These are phyloP conservation scores for Ogataea dorogensis DNA, from an alignment of 805 yeast genomes.

Conservation along the genomic window DNA sequence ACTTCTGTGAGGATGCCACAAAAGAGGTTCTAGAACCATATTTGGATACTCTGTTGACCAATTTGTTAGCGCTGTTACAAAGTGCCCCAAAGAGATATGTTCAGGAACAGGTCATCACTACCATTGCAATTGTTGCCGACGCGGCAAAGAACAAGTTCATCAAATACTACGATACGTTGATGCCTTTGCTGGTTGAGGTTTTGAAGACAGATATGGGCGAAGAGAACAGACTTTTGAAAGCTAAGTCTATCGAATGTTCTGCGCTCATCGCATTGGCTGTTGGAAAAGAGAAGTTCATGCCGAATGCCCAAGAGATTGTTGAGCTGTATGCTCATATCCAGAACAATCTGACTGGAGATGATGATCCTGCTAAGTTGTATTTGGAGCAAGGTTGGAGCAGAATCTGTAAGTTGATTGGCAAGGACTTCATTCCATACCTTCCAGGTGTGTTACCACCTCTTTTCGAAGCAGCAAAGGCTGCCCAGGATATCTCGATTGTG, in stretches of 20 bases:
- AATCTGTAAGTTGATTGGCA: conserved; percentile 80
- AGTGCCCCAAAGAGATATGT: conserved; percentile 83
- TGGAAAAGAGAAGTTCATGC: conserved; percentile 82
- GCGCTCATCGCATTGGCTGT: conserved; percentile 93
- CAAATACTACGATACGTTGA: conserved; percentile 90
- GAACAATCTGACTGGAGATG: conserved; percentile 50
- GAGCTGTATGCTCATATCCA: conserved; percentile 73
- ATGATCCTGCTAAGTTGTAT: conserved; percentile 84
- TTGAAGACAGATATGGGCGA: conserved; percentile 74
- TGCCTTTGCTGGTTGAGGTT: conserved; percentile 83
- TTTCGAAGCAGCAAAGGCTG: conserved; percentile 78
- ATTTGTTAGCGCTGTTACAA: conserved; percentile 72
- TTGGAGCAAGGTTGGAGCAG: conserved; percentile 97
- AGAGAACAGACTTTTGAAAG: conserved; percentile 77
- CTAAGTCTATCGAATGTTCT: conserved; percentile 94
- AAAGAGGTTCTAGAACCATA: conserved; percentile 90
- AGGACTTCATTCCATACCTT: conserved; percentile 79
- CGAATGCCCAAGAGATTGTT: conserved; percentile 72
- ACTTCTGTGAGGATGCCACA: conserved; percentile 88
- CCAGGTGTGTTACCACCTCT: conserved; percentile 89
- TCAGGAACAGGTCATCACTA: conserved; percentile 95
- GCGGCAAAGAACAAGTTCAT: conserved; percentile 86
- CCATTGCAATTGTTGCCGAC: conserved; percentile 96
- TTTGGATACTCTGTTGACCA: conserved; percentile 73
- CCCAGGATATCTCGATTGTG: conserved; percentile 83